Percentiles rank a stretch among this genome's conserved stretches.
These are phyloP conservation scores for Syncephalastrum contaminatum DNA, from an alignment of 371 early-diverging fungal species.

Conservation along the genomic window DNA sequence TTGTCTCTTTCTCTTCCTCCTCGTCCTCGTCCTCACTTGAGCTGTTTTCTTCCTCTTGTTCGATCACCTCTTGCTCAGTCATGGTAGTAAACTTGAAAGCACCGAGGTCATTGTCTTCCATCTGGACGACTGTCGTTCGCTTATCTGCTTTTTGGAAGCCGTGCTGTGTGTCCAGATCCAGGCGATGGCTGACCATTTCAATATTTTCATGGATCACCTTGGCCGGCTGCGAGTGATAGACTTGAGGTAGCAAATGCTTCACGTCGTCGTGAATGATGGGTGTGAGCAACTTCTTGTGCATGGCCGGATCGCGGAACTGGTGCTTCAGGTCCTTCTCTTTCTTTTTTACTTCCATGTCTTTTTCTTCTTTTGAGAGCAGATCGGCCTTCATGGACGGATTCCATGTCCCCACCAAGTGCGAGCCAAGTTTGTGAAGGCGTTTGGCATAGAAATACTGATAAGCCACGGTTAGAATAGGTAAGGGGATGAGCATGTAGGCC, in stretches of 20 bases:
- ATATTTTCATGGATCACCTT: conserved; percentile 1
- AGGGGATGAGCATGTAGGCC: conserved; percentile 55
- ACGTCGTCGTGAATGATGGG: conserved; percentile 57
- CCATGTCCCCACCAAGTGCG: conserved; percentile 10
- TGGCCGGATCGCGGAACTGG: conserved; percentile 46
- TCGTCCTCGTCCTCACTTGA: conserved; percentile 2
- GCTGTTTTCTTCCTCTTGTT: conserved; percentile 8
- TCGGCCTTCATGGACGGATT: background rate
- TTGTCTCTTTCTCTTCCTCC: background rate
- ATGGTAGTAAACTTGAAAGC: conserved; percentile 8
- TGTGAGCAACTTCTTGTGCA: conserved; percentile 40
- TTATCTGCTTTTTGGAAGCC: conserved; percentile 10
- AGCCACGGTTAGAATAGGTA: conserved; percentile 61
- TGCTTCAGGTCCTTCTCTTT: conserved; percentile 23
- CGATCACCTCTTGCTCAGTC: conserved; percentile 10
- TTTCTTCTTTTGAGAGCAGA: background rate
- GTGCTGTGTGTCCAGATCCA: conserved; percentile 10
- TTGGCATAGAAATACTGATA: conserved; percentile 46
- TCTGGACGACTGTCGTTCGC: conserved; percentile 1
- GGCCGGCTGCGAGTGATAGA: conserved; percentile 25
- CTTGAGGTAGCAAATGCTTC: conserved; percentile 45
- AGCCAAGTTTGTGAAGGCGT: conserved; percentile 15
- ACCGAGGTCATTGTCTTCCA: conserved; percentile 5
- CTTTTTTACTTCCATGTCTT: conserved; percentile 1
- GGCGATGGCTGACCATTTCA: conserved; percentile 8